Percentiles rank a stretch among this genome's conserved stretches.
Evolutionary conservation across 768 basidiomycete species (phyloP).

Genomic region (Thelephora aurantiotincta): DNA sequence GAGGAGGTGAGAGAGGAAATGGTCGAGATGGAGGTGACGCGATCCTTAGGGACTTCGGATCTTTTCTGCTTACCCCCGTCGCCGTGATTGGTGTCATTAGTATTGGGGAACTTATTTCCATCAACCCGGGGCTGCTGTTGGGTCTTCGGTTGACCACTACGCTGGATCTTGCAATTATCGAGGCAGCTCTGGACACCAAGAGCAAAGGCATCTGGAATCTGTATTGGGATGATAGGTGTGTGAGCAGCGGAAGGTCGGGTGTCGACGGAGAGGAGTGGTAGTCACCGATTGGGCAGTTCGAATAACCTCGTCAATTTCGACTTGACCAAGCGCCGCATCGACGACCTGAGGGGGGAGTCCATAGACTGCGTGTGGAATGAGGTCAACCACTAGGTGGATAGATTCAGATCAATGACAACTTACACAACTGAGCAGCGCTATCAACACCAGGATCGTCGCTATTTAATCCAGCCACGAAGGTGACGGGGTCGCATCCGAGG

Average conservation of each 20-base stretch:
- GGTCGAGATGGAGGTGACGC: too few relatives aligned
- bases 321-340: slow-evolving; percentile 15
- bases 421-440: slow-evolving; percentile 14
- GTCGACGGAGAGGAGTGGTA: neutral
- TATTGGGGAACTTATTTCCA: slow-evolving; percentile 12
- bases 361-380: slow-evolving; percentile 7
- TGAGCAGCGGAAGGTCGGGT: neutral
- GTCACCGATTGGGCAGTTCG: slow-evolving; percentile 12
- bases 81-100: too few relatives aligned
- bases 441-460: slow-evolving; percentile 15
- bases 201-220: slow-evolving; percentile 19
- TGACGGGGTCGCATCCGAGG: slow-evolving; percentile 14
- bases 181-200: slow-evolving; percentile 16
- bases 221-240: neutral
- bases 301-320: slow-evolving; percentile 16
- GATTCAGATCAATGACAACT: neutral
- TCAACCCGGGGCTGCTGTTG: slow-evolving; percentile 16
- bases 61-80: too few relatives aligned
- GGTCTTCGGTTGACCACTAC: slow-evolving; percentile 11
- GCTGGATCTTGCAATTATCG: slow-evolving; percentile 13
- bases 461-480: slow-evolving; percentile 16
- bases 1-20: too few relatives aligned
- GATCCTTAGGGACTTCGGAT: too few relatives aligned
- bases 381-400: neutral
- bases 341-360: slow-evolving; percentile 17